phyloP scores from a whole-genome alignment of 139 green algal genomes.

The Closterium sp. region DNA sequence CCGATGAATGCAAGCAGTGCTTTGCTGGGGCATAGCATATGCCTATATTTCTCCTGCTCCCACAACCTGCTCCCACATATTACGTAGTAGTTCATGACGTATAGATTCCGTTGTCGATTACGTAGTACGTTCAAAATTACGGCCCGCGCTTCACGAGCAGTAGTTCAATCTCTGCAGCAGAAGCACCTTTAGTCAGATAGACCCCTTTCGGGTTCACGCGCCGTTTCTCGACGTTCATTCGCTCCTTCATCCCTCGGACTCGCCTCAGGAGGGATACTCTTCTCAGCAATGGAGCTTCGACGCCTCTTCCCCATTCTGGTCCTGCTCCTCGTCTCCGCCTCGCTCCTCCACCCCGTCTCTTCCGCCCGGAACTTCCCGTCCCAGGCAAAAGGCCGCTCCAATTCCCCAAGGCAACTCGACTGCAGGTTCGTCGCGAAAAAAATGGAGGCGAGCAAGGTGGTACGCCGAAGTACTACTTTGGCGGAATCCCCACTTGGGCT shows the following conservation, averaged over 20 bases:
- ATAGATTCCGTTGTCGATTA: too few species aligned
- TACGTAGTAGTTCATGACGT: too few species aligned
- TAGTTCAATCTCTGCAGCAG: background rate
- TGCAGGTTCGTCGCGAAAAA: background rate
- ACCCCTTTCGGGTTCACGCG: background rate
- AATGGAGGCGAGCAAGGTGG: too few species aligned
- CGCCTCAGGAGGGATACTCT: too few species aligned
- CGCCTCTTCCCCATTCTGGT: background rate
- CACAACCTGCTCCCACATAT: too few species aligned
- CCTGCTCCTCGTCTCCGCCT: background rate
- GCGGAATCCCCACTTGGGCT: too few species aligned
- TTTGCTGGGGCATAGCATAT: too few species aligned
- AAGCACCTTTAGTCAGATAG: background rate
- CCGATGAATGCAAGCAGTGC: too few species aligned
- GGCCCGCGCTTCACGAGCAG: background rate
- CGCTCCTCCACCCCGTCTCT: background rate
- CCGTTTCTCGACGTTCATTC: background rate
- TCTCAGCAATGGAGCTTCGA: background rate
- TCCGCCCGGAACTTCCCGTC: background rate
- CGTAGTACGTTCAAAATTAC: background rate
- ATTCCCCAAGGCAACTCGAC: background rate
- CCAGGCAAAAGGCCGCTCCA: too few species aligned
- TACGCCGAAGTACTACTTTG: too few species aligned
- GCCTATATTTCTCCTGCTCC: too few species aligned
- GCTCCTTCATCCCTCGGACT: background rate